A percentile compares a stretch with the other conserved stretches of the same genome.
phyloP scores from a whole-genome alignment of 345 rosid genomes.

The Aurinia saxatilis region DNA sequence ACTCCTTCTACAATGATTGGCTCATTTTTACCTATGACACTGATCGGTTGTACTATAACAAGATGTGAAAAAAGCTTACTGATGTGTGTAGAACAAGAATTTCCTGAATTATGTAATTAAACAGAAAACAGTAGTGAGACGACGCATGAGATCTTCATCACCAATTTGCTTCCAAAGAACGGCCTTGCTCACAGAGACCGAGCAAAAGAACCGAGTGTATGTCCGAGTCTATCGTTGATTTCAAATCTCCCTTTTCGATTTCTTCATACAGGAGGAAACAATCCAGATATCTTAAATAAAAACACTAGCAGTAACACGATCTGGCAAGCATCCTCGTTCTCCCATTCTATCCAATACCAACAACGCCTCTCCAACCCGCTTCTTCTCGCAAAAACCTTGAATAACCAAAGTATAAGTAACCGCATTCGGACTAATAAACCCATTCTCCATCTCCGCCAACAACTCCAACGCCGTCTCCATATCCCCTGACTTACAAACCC shows the following conservation, averaged over 20 bases:
- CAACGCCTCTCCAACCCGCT: constrained; percentile 47
- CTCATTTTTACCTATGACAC: too few species aligned
- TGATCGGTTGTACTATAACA: too few species aligned
- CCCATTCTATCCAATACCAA: constrained; percentile 64
- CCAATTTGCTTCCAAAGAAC: constrained; percentile 55
- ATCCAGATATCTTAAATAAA: constrained; percentile 57
- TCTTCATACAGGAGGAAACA: constrained; percentile 45
- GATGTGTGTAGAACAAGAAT: too few species aligned
- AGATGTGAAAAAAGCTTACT: too few species aligned
- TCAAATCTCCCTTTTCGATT: constrained; percentile 41
- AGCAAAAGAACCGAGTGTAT: constrained; percentile 44
- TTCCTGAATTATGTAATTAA: too few species aligned
- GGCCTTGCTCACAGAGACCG: constrained; percentile 41
- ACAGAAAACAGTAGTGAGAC: constrained; percentile 24
- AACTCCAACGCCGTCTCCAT: constrained; percentile 51
- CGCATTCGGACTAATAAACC: constrained; percentile 47
- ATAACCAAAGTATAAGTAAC: constrained; percentile 66
- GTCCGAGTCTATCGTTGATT: constrained; percentile 53
- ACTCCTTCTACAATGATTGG: too few species aligned
- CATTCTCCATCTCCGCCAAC: constrained; percentile 65
- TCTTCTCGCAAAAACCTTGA: constrained; percentile 52
- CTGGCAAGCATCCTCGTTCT: constrained; percentile 51
- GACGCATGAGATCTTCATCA: constrained; percentile 33
- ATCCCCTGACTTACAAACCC: constrained; percentile 48
- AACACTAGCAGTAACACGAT: constrained; percentile 57